phyloP scores from a whole-genome alignment of 257 asterid species.

The Lycium barbarum region DNA sequence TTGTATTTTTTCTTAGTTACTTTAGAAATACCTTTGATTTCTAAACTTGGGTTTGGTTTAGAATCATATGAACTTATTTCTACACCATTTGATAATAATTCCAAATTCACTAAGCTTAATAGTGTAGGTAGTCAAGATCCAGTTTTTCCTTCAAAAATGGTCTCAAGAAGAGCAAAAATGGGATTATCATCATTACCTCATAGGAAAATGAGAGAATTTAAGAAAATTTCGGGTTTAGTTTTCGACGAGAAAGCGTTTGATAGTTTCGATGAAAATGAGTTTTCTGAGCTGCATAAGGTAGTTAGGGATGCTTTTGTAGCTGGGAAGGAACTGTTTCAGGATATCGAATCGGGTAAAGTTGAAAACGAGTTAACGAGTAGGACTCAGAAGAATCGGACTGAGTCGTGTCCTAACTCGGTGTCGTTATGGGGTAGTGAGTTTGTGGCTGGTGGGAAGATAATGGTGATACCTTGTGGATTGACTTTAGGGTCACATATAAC shows the following conservation, averaged over 20 bases:
- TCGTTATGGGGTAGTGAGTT: constrained; percentile 56
- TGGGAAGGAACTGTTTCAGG: constrained; percentile 71
- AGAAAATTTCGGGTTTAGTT: constrained; percentile 63
- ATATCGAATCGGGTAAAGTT: constrained; percentile 64
- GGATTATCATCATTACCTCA: constrained; percentile 29
- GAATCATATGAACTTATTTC: constrained; percentile 63
- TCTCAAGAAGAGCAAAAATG: constrained; percentile 8
- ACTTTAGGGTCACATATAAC: constrained; percentile 92
- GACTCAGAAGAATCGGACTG: constrained; percentile 36
- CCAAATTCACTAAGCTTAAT: constrained; percentile 44
- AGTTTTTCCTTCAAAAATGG: constrained; percentile 30
- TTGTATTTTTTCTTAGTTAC: constrained; percentile 68
- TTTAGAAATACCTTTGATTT: constrained; percentile 83
- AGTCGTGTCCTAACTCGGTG: constrained; percentile 72
- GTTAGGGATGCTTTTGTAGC: constrained; percentile 77
- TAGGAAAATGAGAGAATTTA: constrained; percentile 58
- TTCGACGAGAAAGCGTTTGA: constrained; percentile 65
- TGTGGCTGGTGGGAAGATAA: constrained; percentile 51
- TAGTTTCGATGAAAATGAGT: constrained; percentile 62
- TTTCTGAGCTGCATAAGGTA: constrained; percentile 66
- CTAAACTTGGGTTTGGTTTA: constrained; percentile 65
- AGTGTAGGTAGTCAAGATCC: constrained; percentile 45
- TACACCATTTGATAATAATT: constrained; percentile 43
- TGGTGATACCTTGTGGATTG: constrained; percentile 88
- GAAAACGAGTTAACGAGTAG: constrained; percentile 46